Conservation (phyloP, 2,329 filamentous ascomycete species). For the Ceratocystis cubensis region DNA sequence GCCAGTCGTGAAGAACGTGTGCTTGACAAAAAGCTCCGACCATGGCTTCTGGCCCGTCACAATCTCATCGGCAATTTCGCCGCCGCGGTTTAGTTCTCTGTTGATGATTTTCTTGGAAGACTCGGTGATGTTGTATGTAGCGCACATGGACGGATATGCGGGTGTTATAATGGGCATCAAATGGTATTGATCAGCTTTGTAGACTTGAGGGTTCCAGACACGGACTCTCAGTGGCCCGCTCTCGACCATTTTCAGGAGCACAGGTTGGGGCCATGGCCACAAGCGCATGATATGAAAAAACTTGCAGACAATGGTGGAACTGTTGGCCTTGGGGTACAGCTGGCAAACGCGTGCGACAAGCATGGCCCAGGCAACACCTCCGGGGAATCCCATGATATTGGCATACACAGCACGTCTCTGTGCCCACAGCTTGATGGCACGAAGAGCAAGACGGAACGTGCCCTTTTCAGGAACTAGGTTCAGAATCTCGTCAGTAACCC, state of each 20-base stretch:
- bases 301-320: conserved; percentile 77
- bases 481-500: conserved; percentile 87
- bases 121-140: conserved; percentile 82
- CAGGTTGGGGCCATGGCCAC: conserved; percentile 92
- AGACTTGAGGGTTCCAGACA: conserved; percentile 91
- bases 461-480: conserved; percentile 77
- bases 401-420: conserved; percentile 85
- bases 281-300: conserved; percentile 86
- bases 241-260: conserved; percentile 78
- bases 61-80: conserved; percentile 66
- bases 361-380: conserved; percentile 97
- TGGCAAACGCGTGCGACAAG: conserved; percentile 91
- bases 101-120: conserved; percentile 79
- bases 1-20: conserved; percentile 82
- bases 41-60: conserved; percentile 64
- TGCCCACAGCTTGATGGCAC: conserved; percentile 94
- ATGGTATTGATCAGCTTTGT: conserved; percentile 69
- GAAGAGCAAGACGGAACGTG: conserved; percentile 76
- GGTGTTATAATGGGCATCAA: conserved; percentile 98
- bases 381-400: conserved; percentile 92
- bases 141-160: conserved; percentile 94
- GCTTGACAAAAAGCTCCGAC: conserved; percentile 79
- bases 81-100: conserved; percentile 65
- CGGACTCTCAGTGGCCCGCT: conserved; percentile 67
- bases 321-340: conserved; percentile 83